phyloP scores from a whole-genome alignment of 352 stramenopile species.

The Phytophthora pisi region DNA sequence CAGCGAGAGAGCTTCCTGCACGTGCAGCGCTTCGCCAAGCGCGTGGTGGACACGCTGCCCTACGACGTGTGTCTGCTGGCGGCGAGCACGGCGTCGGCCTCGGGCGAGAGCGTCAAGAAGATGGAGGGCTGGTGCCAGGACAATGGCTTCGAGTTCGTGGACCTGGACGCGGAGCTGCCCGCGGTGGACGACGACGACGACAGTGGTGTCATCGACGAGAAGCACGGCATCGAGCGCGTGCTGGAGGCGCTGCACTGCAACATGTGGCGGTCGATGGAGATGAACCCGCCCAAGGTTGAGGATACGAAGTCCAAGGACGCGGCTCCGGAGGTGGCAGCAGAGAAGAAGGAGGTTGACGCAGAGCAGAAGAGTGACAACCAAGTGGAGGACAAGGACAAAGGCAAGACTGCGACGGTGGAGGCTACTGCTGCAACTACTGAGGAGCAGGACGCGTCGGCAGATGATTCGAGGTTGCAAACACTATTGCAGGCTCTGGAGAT shows the following conservation, averaged over 20 bases:
- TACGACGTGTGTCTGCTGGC: constrained; percentile 73
- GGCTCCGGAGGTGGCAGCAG: neutral
- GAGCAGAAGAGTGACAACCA: neutral
- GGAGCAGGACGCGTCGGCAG: constrained; percentile 2
- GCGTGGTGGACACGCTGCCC: constrained; percentile 51
- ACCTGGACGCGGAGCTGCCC: constrained; percentile 16
- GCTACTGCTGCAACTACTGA: neutral
- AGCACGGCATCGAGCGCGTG: constrained; percentile 65
- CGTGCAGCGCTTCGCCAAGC: constrained; percentile 44
- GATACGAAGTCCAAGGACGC: neutral
- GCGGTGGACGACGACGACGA: neutral
- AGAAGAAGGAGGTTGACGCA: neutral
- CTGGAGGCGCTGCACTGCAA: constrained; percentile 80
- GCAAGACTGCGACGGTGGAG: constrained; percentile 3
- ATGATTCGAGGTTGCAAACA: constrained; percentile 49
- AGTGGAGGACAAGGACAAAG: constrained; percentile 19
- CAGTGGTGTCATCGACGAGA: constrained; percentile 39
- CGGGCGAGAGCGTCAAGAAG: constrained; percentile 34
- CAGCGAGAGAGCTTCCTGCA: constrained; percentile 51
- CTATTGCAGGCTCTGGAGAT: constrained; percentile 58
- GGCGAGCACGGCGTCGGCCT: constrained; percentile 26
- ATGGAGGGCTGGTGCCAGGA: constrained; percentile 64
- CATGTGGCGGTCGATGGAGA: constrained; percentile 83
- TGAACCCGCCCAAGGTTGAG: constrained; percentile 26
- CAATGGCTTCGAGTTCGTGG: constrained; percentile 70